A percentile compares a stretch with the other conserved stretches of the same genome.
Conservation (phyloP, 1,139 yeast species). For the Eremothecium coryli region DNA sequence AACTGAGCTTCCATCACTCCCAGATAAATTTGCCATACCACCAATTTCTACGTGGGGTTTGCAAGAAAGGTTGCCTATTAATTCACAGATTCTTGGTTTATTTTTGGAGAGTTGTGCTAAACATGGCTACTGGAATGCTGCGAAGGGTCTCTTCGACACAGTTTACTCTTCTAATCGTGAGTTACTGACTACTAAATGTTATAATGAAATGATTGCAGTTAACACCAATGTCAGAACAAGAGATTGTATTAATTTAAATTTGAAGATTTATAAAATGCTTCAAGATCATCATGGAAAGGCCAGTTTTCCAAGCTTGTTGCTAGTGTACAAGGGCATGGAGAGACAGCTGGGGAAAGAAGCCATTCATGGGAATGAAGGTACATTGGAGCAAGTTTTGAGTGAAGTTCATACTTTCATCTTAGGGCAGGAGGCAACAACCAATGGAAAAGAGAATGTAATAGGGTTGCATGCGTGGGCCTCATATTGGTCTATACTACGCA, state of each 20-base stretch:
- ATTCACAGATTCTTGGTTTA: slow-evolving; percentile 17
- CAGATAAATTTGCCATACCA: slow-evolving; percentile 3
- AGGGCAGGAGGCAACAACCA: slow-evolving; percentile 1
- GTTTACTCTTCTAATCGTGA: too few relatives aligned
- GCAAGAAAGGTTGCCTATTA: slow-evolving; percentile 12
- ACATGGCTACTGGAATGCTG: slow-evolving; percentile 2
- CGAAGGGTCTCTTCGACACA: neutral
- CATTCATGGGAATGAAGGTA: slow-evolving; percentile 9
- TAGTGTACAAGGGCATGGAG: slow-evolving; percentile 20
- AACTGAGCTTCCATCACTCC: neutral
- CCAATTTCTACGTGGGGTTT: slow-evolving; percentile 14
- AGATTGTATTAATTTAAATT: slow-evolving; percentile 15
- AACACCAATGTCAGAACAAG: slow-evolving; percentile 15
- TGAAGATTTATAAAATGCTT: slow-evolving; percentile 13
- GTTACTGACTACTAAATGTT: too few relatives aligned
- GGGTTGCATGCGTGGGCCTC: slow-evolving; percentile 11
- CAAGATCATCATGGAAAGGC: slow-evolving; percentile 12
- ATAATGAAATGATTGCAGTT: too few relatives aligned
- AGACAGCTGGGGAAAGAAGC: slow-evolving; percentile 17
- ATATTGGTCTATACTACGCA: slow-evolving; percentile 8
- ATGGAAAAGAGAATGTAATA: slow-evolving; percentile 1
- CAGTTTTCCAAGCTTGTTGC: slow-evolving; percentile 14
- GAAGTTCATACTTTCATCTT: slow-evolving; percentile 13
- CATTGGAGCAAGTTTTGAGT: slow-evolving; percentile 9
- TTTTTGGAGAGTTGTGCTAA: slow-evolving; percentile 16